A percentile compares a stretch with the other conserved stretches of the same genome.
These are phyloP conservation scores for Hyaloraphidium curvatum DNA, from an alignment of 192 early-diverging fungal genomes.

Conservation along the genomic window DNA sequence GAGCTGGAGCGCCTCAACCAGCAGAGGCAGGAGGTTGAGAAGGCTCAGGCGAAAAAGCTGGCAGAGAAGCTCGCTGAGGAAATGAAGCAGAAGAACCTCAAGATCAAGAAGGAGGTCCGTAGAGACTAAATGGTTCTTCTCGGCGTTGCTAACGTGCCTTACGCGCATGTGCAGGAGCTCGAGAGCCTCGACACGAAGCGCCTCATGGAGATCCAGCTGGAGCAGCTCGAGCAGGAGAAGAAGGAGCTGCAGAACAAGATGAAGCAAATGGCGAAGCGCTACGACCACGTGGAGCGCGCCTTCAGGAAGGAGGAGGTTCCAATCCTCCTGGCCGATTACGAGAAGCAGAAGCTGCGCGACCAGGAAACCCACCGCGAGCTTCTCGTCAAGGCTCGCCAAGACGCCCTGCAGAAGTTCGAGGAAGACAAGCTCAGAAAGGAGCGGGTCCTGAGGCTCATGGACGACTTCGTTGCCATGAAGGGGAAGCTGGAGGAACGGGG, in stretches of 20 bases:
- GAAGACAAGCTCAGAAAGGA: slow-evolving; percentile 56
- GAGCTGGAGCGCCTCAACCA: slow-evolving; percentile 60
- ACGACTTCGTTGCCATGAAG: slow-evolving; percentile 50
- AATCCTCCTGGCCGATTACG: slow-evolving; percentile 76
- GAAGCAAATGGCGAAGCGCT: slow-evolving; percentile 47
- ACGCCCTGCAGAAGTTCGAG: slow-evolving; percentile 40
- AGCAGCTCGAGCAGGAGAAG: slow-evolving; percentile 75
- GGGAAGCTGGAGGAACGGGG: slow-evolving; percentile 26
- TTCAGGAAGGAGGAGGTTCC: slow-evolving; percentile 79
- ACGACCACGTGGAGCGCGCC: slow-evolving; percentile 88
- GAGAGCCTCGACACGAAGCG: slow-evolving; percentile 60
- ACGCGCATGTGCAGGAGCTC: slow-evolving; percentile 57
- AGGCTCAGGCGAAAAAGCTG: slow-evolving; percentile 62
- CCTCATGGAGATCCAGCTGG: slow-evolving; percentile 65
- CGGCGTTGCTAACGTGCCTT: too few species aligned
- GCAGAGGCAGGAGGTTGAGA: slow-evolving; percentile 60
- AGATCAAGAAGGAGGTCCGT: slow-evolving; percentile 24
- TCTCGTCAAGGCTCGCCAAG: slow-evolving; percentile 38
- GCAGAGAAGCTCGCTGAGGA: slow-evolving; percentile 43
- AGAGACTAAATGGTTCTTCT: slow-evolving; percentile 15
- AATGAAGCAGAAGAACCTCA: slow-evolving; percentile 28
- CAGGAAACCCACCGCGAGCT: slow-evolving; percentile 47
- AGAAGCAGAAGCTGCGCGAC: slow-evolving; percentile 70
- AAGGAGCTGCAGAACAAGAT: slow-evolving; percentile 55
- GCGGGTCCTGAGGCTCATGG: slow-evolving; percentile 60